Evolutionary conservation across 1,284 basidiomycete species (phyloP).

Genomic region (Schizopora paradoxa): DNA sequence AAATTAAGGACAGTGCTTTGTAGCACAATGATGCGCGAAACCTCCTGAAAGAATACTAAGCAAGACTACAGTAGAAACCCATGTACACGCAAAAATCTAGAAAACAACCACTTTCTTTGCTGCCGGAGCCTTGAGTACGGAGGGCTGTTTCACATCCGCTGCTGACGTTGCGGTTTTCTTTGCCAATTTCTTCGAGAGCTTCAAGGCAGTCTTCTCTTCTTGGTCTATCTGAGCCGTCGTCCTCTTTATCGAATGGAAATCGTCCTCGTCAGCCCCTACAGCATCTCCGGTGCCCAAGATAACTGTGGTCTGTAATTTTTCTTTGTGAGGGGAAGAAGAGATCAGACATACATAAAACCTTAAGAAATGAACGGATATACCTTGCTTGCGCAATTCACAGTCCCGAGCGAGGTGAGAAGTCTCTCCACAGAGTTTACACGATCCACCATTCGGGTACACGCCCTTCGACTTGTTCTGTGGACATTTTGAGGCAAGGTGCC

Average conservation of each 20-base stretch:
- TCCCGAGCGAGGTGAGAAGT: constrained; percentile 84
- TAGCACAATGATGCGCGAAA: too few species aligned
- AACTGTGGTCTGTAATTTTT: constrained; percentile 31
- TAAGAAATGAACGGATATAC: constrained; percentile 30
- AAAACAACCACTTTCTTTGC: constrained; percentile 57
- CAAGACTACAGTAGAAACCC: too few species aligned
- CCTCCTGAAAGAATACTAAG: too few species aligned
- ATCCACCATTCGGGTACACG: constrained; percentile 88
- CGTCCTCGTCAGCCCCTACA: constrained; percentile 86
- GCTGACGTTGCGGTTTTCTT: constrained; percentile 42
- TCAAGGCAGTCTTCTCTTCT: constrained; percentile 48
- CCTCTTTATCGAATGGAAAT: constrained; percentile 79
- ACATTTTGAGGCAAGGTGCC: constrained; percentile 80
- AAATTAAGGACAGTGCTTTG: too few species aligned
- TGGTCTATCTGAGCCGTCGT: constrained; percentile 53
- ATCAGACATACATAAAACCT: constrained; percentile 15
- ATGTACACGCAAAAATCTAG: constrained; percentile 25
- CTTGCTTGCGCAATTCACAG: constrained; percentile 62
- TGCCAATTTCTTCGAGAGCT: constrained; percentile 36
- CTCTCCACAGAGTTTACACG: constrained; percentile 83
- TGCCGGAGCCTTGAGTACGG: constrained; percentile 27
- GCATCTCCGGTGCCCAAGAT: constrained; percentile 45
- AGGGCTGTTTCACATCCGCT: constrained; percentile 40
- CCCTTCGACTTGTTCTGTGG: constrained; percentile 77
- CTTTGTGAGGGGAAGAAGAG: constrained; percentile 23